phyloP scores from a whole-genome alignment of 2,329 filamentous ascomycete genomes.

The Colletotrichum sp. region DNA sequence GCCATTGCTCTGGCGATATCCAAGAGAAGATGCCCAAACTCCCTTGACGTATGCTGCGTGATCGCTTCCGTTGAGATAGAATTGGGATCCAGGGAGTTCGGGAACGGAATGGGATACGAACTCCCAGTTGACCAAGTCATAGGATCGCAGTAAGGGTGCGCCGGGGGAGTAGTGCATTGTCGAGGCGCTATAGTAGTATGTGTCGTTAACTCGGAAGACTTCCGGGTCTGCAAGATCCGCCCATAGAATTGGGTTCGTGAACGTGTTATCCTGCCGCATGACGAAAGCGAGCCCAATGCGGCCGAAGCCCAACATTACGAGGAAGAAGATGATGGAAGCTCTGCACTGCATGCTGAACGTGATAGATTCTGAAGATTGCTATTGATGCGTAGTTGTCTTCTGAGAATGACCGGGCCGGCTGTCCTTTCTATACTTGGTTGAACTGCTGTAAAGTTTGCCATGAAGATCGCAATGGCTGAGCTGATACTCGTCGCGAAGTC shows the following conservation, averaged over 20 bases:
- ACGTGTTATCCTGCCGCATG: constrained; percentile 21
- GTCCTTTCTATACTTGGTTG: neutral
- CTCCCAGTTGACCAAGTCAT: constrained; percentile 56
- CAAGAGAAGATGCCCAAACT: constrained; percentile 59
- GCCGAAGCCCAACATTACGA: neutral
- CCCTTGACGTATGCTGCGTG: constrained; percentile 54
- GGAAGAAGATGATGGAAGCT: neutral
- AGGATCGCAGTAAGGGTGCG: constrained; percentile 56
- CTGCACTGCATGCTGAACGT: neutral
- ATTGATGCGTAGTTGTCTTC: neutral
- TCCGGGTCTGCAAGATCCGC: constrained; percentile 57
- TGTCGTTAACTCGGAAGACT: constrained; percentile 50
- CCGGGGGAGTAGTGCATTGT: constrained; percentile 58
- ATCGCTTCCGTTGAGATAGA: constrained; percentile 44
- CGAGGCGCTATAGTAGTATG: constrained; percentile 57
- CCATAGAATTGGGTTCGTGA: constrained; percentile 54
- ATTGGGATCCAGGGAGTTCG: constrained; percentile 40
- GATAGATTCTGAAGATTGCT: neutral
- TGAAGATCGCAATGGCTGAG: fast-evolving
- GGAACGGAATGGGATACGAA: constrained; percentile 44
- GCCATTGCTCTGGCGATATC: constrained; percentile 36
- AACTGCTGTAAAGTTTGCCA: fast-evolving
- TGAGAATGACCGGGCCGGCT: neutral
- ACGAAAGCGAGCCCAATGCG: neutral
- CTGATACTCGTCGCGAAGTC: fast-evolving